Evolutionary conservation across 495 filamentous ascomycete genomes (phyloP), one percentile per base, ranked within the genome.

Genomic region (Lepidopterella palustris): DNA sequence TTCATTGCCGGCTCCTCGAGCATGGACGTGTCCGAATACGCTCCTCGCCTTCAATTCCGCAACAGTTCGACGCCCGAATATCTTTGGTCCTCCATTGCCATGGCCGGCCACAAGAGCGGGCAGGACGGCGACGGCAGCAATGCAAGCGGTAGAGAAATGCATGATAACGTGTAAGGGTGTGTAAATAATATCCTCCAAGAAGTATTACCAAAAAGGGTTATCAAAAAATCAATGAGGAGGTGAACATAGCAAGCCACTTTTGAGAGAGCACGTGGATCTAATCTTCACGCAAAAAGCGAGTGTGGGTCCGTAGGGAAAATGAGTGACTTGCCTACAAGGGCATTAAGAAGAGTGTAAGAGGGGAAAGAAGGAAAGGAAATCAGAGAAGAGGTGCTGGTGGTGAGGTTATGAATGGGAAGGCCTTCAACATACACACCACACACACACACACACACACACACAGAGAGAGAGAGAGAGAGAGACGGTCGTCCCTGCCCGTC

Each of bases 91-190:
- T 3, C 29, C 8, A 1, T 49, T 28, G 11, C 50, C 57, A 51
- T 66, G 64, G 25, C 59, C 64, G 23, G 3, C 4, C 27, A 63
- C 55, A 31, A 66, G 13, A 13, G 60, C 52, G n/a, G 53, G 51
- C n/a, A 54, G 26, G 25, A 63, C 56, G 13, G 47, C 64, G 9
- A 53, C 59, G 21, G 42, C 55, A 24, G 52, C 62, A n/a, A 53
- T 57, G 8, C 61, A 21, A 42, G 58, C 42, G 21, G 55, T 55
- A 28, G 58, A 51, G 59, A 66, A 52, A 45, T 66, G 45, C 63
- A 66, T 65, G n/a, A 1, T 42, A 49, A 53, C 10, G 51, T 58
- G n/a, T 40, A 40, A 40, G 9, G 18, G 35, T 40, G 35, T 40
- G 35, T 40, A 9, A 40, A 40, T 40, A 40, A 40, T 40, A n/a